Evolutionary conservation across 257 asterid genomes (phyloP).

Genomic region (Jacaranda copaia): DNA sequence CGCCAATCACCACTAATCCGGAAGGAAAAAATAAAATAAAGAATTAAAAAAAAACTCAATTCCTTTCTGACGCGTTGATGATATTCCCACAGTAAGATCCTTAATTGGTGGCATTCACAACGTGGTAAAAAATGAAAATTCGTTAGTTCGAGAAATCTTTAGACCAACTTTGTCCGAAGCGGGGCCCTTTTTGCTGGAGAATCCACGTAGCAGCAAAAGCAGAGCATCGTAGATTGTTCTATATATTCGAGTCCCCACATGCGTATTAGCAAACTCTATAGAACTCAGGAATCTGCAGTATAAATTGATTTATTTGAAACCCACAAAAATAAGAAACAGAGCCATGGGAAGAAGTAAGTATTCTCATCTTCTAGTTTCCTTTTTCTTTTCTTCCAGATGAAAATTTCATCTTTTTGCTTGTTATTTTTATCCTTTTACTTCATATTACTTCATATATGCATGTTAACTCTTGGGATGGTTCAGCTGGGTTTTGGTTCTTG

Average conservation of each 20-base stretch:
- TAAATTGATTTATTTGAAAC: not conserved
- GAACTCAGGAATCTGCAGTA: not conserved
- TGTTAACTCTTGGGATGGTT: too few species aligned
- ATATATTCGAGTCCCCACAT: not conserved
- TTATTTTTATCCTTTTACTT: too few species aligned
- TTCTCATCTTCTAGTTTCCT: not conserved
- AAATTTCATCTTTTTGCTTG: not conserved
- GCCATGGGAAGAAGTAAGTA: constrained; percentile 34
- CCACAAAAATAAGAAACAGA: not conserved
- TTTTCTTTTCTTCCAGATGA: not conserved
- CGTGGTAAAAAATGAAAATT: too few species aligned
- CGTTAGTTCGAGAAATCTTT: not conserved
- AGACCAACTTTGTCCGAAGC: not conserved
- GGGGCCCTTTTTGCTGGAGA: not conserved
- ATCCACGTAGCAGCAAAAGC: not conserved
- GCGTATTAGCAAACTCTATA: not conserved
- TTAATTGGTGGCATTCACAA: too few species aligned
- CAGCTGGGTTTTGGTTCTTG: too few species aligned
- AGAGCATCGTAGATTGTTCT: not conserved
- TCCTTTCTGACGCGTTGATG: too few species aligned
- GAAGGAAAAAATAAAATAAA: too few species aligned
- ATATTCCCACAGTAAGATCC: too few species aligned
- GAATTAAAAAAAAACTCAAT: too few species aligned
- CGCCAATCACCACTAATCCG: too few species aligned
- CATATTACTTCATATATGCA: too few species aligned